These are phyloP conservation scores for Aspergillus costaricaensis DNA, from an alignment of 2,329 filamentous ascomycete genomes.

Conservation along the genomic window DNA sequence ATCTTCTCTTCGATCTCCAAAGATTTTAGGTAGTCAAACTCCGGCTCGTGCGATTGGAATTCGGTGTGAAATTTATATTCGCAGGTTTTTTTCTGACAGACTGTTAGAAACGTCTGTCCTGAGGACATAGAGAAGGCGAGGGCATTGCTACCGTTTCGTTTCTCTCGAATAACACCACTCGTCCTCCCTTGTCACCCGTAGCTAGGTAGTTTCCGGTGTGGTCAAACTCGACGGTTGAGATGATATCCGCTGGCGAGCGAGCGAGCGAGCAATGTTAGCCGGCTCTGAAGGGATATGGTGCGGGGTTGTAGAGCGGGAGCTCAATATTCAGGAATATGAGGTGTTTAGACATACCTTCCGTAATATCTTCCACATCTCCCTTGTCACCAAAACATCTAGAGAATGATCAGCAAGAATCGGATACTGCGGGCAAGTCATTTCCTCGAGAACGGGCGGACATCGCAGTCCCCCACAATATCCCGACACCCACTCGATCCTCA, in stretches of 20 bases:
- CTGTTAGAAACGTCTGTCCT: slow-evolving; percentile 35
- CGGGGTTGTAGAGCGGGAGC: not conserved
- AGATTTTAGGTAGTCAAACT: slow-evolving; percentile 99
- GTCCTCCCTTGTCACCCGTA: slow-evolving; percentile 55
- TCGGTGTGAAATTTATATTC: slow-evolving; percentile 99
- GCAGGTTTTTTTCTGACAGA: slow-evolving; percentile 91
- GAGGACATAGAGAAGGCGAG: slow-evolving; percentile 10
- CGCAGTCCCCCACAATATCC: not conserved
- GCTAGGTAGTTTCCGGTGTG: slow-evolving; percentile 56
- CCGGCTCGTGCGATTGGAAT: slow-evolving; percentile 98
- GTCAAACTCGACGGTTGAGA: slow-evolving; percentile 56
- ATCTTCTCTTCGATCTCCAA: slow-evolving; percentile 99
- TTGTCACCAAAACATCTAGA: slow-evolving; percentile 97
- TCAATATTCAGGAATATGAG: not conserved
- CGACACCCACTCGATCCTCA: not conserved
- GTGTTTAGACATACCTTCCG: slow-evolving; percentile 68
- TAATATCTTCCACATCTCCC: slow-evolving; percentile 98
- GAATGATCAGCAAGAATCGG: slow-evolving; percentile 7
- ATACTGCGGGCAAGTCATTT: not conserved
- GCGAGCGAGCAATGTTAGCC: slow-evolving; percentile 5
- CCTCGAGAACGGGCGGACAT: not conserved
- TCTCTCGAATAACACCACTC: slow-evolving; percentile 60
- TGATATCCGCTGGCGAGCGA: slow-evolving; percentile 48
- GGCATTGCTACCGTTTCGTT: slow-evolving; percentile 77
- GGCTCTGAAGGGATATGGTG: not conserved